phyloP scores from a whole-genome alignment of 2,329 filamentous ascomycete species.

The Penicillium hesseltinei region DNA sequence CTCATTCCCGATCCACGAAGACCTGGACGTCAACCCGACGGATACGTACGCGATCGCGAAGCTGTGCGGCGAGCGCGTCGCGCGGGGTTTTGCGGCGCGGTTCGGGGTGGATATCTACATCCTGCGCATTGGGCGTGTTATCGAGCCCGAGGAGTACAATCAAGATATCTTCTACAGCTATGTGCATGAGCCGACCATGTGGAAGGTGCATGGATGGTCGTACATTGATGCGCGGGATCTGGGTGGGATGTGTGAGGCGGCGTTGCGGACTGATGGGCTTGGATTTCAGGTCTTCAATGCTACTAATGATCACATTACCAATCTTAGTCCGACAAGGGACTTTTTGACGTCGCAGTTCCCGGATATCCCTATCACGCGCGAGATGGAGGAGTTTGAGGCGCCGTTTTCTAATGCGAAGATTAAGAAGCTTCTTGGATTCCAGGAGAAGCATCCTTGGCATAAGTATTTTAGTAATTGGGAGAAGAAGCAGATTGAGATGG shows the following conservation, averaged over 20 bases:
- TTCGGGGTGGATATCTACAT: conserved; percentile 60
- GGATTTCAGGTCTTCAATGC: conserved; percentile 65
- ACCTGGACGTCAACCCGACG: conserved; percentile 60
- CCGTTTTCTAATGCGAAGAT: conserved; percentile 62
- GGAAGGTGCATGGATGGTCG: conserved; percentile 61
- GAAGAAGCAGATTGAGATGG: conserved; percentile 8
- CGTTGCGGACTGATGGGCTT: conserved; percentile 51
- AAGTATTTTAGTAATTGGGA: conserved; percentile 21
- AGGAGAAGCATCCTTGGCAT: conserved; percentile 50
- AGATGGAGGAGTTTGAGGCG: conserved; percentile 59
- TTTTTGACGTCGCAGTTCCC: conserved; percentile 53
- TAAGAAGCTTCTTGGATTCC: conserved; percentile 56
- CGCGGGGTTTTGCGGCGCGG: conserved; percentile 55
- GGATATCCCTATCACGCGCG: conserved; percentile 51
- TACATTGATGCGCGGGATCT: conserved; percentile 63
- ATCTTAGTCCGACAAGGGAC: conserved; percentile 48
- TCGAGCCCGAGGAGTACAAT: conserved; percentile 61
- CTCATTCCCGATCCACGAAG: conserved; percentile 60
- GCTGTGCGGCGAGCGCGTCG: conserved; percentile 58
- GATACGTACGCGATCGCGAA: conserved; percentile 63
- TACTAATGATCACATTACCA: conserved; percentile 60
- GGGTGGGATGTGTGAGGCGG: conserved; percentile 59
- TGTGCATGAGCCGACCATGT: conserved; percentile 50
- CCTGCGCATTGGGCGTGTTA: conserved; percentile 61
- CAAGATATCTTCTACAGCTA: conserved; percentile 51